Conservation (phyloP, 2,329 filamentous ascomycete species). For the Talaromyces marneffei region DNA sequence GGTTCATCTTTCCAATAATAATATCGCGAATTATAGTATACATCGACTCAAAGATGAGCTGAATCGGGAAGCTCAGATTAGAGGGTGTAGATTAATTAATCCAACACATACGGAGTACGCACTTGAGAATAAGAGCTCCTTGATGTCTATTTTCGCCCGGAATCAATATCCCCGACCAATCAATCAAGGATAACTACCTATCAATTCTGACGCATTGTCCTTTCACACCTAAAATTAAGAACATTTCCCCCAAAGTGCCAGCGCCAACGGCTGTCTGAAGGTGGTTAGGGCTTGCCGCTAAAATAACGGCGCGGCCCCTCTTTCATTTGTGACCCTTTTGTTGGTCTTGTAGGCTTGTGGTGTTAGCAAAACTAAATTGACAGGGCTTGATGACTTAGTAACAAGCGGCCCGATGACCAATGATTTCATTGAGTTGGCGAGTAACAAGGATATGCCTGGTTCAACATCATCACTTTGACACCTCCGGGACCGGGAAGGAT, state of each 20-base stretch:
- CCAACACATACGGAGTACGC: neutral
- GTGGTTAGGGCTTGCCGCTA: conserved; percentile 4
- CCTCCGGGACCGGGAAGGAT: neutral
- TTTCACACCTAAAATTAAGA: neutral
- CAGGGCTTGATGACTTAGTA: neutral
- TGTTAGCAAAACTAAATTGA: neutral
- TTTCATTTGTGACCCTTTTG: neutral
- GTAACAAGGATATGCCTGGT: neutral
- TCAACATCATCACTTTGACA: neutral
- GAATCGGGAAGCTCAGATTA: neutral
- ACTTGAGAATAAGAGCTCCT: neutral
- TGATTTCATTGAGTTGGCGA: neutral
- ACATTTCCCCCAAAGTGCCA: neutral
- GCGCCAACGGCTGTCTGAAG: conserved; percentile 3
- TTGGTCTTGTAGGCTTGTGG: neutral
- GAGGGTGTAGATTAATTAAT: neutral
- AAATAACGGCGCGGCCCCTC: conserved; percentile 7
- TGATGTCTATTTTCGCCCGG: neutral
- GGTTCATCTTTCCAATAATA: neutral
- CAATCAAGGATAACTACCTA: neutral
- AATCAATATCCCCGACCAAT: neutral
- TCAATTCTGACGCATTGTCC: neutral
- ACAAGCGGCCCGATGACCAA: neutral
- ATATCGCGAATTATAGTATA: neutral
- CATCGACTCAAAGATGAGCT: neutral